These are phyloP conservation scores for Trifolium subterraneum DNA, from an alignment of 306 rosid genomes.

Conservation along the genomic window DNA sequence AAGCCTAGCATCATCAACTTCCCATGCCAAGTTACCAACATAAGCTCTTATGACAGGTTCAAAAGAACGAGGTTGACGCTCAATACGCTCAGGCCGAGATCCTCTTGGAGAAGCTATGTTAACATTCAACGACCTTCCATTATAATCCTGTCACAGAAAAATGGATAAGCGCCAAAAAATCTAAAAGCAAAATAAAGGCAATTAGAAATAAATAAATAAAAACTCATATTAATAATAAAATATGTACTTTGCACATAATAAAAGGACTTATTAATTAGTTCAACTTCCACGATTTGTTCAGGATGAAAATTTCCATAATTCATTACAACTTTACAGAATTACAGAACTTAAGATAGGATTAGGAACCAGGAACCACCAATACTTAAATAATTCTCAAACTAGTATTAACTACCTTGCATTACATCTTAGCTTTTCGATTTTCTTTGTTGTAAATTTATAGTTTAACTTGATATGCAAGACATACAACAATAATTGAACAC, in stretches of 20 bases:
- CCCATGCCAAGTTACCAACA: constrained; percentile 96
- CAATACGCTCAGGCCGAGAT: constrained; percentile 69
- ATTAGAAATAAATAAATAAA: constrained; percentile 1
- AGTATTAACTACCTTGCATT: not conserved
- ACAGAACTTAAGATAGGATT: not conserved
- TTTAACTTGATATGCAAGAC: not conserved
- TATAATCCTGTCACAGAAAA: constrained; percentile 55
- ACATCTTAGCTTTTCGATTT: not conserved
- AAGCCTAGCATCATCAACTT: constrained; percentile 64
- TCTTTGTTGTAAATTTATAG: not conserved
- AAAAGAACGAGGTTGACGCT: constrained; percentile 65
- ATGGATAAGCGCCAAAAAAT: constrained; percentile 12
- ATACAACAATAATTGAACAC: constrained; percentile 11
- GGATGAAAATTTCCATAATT: not conserved
- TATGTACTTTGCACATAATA: not conserved
- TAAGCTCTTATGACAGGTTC: constrained; percentile 62
- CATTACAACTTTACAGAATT: not conserved
- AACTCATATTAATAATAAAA: not conserved
- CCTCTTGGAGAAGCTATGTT: constrained; percentile 96
- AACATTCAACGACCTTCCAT: constrained; percentile 83
- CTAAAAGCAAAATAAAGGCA: not conserved
- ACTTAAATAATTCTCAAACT: not conserved
- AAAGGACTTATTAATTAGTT: not conserved
- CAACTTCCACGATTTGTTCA: constrained; percentile 8
- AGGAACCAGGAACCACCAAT: not conserved